phyloP scores from a whole-genome alignment of 306 rosid species.

The Mucuna pruriens region DNA sequence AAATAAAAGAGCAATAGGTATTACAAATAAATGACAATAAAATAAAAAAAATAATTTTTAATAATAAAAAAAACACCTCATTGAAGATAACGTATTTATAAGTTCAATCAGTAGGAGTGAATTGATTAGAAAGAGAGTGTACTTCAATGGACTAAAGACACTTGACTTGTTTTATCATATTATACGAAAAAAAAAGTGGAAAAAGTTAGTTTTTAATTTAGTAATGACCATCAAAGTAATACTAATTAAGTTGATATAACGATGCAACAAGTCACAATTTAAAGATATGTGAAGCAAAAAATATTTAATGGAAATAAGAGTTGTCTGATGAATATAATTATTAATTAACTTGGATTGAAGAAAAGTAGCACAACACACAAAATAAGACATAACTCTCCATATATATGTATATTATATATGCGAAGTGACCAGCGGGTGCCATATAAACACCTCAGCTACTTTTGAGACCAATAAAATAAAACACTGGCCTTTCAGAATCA shows the following conservation, averaged over 20 bases:
- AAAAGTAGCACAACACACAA: constrained; percentile 33
- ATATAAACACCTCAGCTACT: constrained; percentile 51
- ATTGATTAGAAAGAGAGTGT: too few relatives aligned
- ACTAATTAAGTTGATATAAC: not conserved
- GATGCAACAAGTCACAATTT: not conserved
- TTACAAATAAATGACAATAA: too few relatives aligned
- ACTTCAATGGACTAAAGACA: not conserved
- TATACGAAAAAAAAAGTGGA: not conserved
- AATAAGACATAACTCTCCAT: constrained; percentile 34
- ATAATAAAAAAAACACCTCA: too few relatives aligned
- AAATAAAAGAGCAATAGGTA: too few relatives aligned
- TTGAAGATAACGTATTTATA: too few relatives aligned
- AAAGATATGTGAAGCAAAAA: constrained; percentile 9
- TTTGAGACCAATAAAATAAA: constrained; percentile 47
- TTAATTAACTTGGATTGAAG: not conserved
- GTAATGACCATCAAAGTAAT: not conserved
- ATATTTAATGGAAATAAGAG: not conserved
- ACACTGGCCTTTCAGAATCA: constrained; percentile 45
- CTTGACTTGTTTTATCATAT: not conserved
- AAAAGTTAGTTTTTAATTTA: not conserved
- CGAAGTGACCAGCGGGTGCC: constrained; percentile 54
- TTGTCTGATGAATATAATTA: constrained; percentile 23
- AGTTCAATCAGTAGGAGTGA: too few relatives aligned
- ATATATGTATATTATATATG: constrained; percentile 24
- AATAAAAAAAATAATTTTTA: too few relatives aligned